Evolutionary conservation across 371 early-diverging fungal species (phyloP).

Genomic region (Syncephalis fuscata): DNA sequence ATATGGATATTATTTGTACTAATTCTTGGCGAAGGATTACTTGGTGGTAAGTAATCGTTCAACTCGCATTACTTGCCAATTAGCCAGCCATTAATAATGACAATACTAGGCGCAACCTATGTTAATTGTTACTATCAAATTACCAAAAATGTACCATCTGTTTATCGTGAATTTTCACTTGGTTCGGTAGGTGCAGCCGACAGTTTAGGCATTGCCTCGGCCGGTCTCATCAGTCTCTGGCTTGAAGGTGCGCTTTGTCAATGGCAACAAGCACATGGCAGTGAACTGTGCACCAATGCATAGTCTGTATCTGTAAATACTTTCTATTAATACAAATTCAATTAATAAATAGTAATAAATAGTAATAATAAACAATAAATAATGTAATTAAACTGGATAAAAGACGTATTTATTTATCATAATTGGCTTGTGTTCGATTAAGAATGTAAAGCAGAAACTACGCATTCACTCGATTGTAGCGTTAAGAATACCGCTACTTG

Average conservation of each 20-base stretch:
- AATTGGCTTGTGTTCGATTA: no score
- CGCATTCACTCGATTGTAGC: no score
- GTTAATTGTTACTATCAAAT: slow-evolving; percentile 21
- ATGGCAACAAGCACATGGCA: slow-evolving; percentile 7
- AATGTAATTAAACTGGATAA: no score
- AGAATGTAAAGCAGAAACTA: no score
- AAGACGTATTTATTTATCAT: no score
- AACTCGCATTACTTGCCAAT: no score
- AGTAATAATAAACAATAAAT: no score
- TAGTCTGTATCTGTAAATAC: no score
- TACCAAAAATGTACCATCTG: slow-evolving; percentile 6
- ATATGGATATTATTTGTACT: slow-evolving; percentile 16
- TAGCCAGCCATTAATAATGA: no score
- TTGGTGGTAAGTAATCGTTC: slow-evolving; percentile 13
- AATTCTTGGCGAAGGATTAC: slow-evolving; percentile 22
- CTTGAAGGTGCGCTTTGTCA: slow-evolving; percentile 20
- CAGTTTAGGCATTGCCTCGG: slow-evolving; percentile 18
- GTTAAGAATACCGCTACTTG: no score
- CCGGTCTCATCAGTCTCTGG: slow-evolving; percentile 17
- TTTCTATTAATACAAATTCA: no score
- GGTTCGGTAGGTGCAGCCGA: slow-evolving; percentile 23
- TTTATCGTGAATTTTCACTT: slow-evolving; percentile 21
- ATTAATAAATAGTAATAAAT: no score
- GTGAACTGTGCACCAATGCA: background rate
- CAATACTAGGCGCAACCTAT: slow-evolving; percentile 19